phyloP scores from a whole-genome alignment of 2,329 filamentous ascomycete genomes.

The Colletotrichum agaves region DNA sequence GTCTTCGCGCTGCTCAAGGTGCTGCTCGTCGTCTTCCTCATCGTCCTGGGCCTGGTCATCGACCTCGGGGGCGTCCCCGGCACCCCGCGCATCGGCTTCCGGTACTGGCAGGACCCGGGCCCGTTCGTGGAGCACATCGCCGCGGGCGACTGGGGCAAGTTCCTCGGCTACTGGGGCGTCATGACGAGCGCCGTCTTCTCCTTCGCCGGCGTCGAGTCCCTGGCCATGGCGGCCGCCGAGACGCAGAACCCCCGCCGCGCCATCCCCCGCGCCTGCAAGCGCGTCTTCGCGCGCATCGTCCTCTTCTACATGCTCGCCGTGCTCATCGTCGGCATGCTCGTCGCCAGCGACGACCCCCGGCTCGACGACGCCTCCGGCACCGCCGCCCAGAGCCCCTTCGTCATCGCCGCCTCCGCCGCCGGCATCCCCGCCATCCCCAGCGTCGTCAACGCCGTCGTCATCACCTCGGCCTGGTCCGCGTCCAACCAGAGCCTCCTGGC shows the following conservation, averaged over 20 bases:
- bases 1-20: slow-evolving; percentile 67
- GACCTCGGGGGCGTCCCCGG: slow-evolving; percentile 45
- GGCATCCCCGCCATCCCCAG: slow-evolving; percentile 64
- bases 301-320: slow-evolving; percentile 60
- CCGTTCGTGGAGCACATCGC: slow-evolving; percentile 74
- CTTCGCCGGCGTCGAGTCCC: slow-evolving; percentile 41
- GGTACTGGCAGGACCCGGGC: slow-evolving; percentile 38
- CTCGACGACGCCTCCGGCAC: slow-evolving; percentile 60
- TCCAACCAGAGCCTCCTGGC: slow-evolving; percentile 67
- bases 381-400: slow-evolving; percentile 62
- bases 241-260: slow-evolving; percentile 58
- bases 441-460: slow-evolving; percentile 65
- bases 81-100: slow-evolving; percentile 40
- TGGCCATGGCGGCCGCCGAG: slow-evolving; percentile 43
- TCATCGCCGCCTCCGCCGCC: slow-evolving; percentile 61
- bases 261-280: slow-evolving; percentile 43
- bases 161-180: slow-evolving; percentile 45
- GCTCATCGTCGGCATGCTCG: slow-evolving; percentile 64
- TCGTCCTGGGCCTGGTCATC: slow-evolving; percentile 66
- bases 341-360: slow-evolving; percentile 61
- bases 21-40: slow-evolving; percentile 67
- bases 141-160: slow-evolving; percentile 43
- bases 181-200: slow-evolving; percentile 42
- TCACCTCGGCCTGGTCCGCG: slow-evolving; percentile 62
- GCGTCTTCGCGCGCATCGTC: slow-evolving; percentile 43